Percentiles rank a stretch among this genome's conserved stretches.
Conservation (phyloP, 495 filamentous ascomycete genomes). For the Margaritispora aquatica region DNA sequence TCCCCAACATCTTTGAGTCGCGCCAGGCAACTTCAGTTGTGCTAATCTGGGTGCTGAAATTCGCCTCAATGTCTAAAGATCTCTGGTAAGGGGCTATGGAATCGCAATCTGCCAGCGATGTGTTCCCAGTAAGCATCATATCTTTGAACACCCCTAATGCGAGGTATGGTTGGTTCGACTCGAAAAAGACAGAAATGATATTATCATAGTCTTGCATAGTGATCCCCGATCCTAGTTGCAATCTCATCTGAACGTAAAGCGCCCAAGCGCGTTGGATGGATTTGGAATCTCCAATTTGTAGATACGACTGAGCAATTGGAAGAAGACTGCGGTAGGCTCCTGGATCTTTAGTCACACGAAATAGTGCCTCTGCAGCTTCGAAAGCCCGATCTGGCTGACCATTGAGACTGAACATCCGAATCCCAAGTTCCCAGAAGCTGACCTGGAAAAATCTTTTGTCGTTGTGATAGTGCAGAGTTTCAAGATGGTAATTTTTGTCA, state of each 20-base stretch:
- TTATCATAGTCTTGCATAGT: constrained; percentile 70
- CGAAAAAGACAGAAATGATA: constrained; percentile 56
- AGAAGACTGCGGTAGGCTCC: constrained; percentile 53
- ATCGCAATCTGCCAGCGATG: constrained; percentile 32
- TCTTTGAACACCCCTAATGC: constrained; percentile 73
- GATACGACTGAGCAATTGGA: constrained; percentile 53
- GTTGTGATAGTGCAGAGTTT: background rate
- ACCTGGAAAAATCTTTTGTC: background rate
- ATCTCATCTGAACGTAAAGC: constrained; percentile 56
- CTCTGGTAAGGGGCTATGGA: constrained; percentile 40
- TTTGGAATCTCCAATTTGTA: constrained; percentile 28
- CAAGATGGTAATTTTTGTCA: background rate
- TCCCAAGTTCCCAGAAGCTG: constrained; percentile 60
- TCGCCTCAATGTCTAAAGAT: constrained; percentile 19
- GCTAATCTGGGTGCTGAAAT: constrained; percentile 29
- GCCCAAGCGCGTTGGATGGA: constrained; percentile 51
- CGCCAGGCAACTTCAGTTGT: constrained; percentile 44
- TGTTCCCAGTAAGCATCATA: constrained; percentile 67
- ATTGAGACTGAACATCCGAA: constrained; percentile 55
- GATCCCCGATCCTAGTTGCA: constrained; percentile 53
- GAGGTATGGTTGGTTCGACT: constrained; percentile 49
- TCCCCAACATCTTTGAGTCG: constrained; percentile 42
- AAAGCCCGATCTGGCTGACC: constrained; percentile 59
- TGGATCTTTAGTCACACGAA: constrained; percentile 41
- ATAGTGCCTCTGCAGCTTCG: constrained; percentile 51